These are phyloP conservation scores for Debaryomyces udenii DNA, from an alignment of 1,139 yeast species.

Conservation along the genomic window DNA sequence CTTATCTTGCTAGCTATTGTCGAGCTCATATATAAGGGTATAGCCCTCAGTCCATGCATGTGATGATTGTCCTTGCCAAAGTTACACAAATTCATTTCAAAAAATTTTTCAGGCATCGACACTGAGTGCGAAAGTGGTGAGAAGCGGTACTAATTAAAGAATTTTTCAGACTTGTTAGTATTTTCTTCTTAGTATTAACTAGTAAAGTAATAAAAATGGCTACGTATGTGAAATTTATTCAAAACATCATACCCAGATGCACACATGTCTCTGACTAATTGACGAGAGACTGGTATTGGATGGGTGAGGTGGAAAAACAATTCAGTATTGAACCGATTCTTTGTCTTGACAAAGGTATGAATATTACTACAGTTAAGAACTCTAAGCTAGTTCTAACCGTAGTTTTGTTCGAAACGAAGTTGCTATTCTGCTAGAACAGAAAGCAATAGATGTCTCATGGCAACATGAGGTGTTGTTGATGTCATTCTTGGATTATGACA, in stretches of 20 bases:
- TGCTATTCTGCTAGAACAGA: slow-evolving; percentile 1
- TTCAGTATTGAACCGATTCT: slow-evolving; percentile 1
- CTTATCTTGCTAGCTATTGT: too few species aligned
- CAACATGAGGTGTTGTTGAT: slow-evolving; percentile 3
- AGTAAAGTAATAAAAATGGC: slow-evolving; percentile 5
- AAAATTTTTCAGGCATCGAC: slow-evolving; percentile 4
- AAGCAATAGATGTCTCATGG: slow-evolving; percentile 2
- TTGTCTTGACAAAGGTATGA: slow-evolving; percentile 8
- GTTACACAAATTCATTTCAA: slow-evolving; percentile 2
- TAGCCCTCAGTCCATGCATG: slow-evolving; percentile 3
- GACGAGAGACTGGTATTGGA: slow-evolving; percentile 2
- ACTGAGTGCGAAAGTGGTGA: neutral
- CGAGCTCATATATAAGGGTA: neutral
- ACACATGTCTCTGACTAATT: neutral
- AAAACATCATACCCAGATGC: slow-evolving; percentile 6
- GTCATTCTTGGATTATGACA: slow-evolving; percentile 7
- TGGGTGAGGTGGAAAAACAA: slow-evolving; percentile 6
- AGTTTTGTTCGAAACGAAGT: slow-evolving; percentile 4
- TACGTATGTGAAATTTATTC: slow-evolving; percentile 6
- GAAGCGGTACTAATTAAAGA: slow-evolving; percentile 5
- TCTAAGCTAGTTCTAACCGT: neutral
- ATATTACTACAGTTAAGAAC: slow-evolving; percentile 1
- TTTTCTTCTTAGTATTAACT: slow-evolving; percentile 1
- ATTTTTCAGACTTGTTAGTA: neutral
- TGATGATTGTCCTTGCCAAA: neutral